phyloP scores from a whole-genome alignment of 805 yeast species.

The Candida sonorensis region DNA sequence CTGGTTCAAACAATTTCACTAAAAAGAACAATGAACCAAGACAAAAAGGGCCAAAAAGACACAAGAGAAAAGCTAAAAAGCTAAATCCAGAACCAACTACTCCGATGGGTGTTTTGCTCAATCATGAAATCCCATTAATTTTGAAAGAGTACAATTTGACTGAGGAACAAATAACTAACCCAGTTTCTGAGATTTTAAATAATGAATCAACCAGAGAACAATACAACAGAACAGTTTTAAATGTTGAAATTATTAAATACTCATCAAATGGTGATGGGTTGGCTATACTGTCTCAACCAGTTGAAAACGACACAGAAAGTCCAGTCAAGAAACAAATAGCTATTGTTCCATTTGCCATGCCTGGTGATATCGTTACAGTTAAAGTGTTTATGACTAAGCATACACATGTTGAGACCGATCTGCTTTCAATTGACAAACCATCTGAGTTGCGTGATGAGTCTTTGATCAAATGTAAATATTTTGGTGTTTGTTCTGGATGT shows the following conservation, averaged over 20 bases:
- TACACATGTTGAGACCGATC: conserved; percentile 65
- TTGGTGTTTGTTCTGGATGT: conserved; percentile 92
- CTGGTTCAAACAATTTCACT: too few relatives aligned
- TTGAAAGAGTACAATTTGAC: conserved; percentile 35
- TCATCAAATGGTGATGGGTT: conserved; percentile 87
- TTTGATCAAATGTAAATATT: conserved; percentile 70
- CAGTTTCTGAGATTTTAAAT: conserved; percentile 59
- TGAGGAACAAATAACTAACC: conserved; percentile 49
- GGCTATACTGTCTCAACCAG: conserved; percentile 62
- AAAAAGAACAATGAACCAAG: too few relatives aligned
- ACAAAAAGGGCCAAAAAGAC: conserved; percentile 1
- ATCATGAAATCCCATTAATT: conserved; percentile 62
- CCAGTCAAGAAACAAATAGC: conserved; percentile 66
- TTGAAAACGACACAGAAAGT: too few relatives aligned
- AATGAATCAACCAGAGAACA: conserved; percentile 38
- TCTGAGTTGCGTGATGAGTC: conserved; percentile 45
- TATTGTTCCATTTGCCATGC: conserved; percentile 78
- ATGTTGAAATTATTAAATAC: conserved; percentile 51
- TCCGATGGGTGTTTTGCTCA: conserved; percentile 66
- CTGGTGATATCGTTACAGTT: conserved; percentile 72
- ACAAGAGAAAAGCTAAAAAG: conserved; percentile 47
- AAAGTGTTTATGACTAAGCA: conserved; percentile 77
- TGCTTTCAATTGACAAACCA: conserved; percentile 36
- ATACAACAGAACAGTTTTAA: conserved; percentile 45
- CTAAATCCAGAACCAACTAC: conserved; percentile 69